Evolutionary conservation across 73 alveolate species (phyloP).

Genomic region (Diophrys appendiculata): DNA sequence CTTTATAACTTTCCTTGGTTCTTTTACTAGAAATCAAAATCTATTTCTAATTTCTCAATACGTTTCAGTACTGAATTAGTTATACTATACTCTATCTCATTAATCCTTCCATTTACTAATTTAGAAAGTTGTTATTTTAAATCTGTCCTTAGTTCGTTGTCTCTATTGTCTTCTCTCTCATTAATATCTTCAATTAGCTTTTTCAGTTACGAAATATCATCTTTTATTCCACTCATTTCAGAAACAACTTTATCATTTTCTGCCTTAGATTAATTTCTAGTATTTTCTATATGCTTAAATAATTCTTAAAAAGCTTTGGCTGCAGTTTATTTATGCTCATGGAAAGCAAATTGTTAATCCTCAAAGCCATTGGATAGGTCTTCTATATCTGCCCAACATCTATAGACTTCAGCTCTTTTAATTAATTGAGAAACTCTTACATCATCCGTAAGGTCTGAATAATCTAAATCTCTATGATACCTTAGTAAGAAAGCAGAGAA

Average conservation of each 20-base stretch:
- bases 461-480: slow-evolving; percentile 62
- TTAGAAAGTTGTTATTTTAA: background rate
- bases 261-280: background rate
- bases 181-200: background rate
- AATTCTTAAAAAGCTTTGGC: slow-evolving; percentile 57
- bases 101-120: background rate
- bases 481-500: slow-evolving; percentile 56
- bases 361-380: slow-evolving; percentile 71
- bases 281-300: background rate
- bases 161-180: background rate
- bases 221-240: slow-evolving; percentile 12
- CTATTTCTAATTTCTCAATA: background rate
- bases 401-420: slow-evolving; percentile 60
- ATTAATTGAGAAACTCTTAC: slow-evolving; percentile 23
- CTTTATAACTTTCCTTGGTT: background rate
- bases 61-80: background rate
- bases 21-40: background rate
- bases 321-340: slow-evolving; percentile 46
- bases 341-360: slow-evolving; percentile 11
- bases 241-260: slow-evolving; percentile 14
- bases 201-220: background rate
- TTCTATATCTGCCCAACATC: slow-evolving; percentile 72
- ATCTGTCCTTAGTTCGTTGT: background rate
- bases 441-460: slow-evolving; percentile 51
- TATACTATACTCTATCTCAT: background rate